Evolutionary conservation across 495 filamentous ascomycete species (phyloP), one percentile per base, ranked within the genome.

Genomic region (Cercophora samala): DNA sequence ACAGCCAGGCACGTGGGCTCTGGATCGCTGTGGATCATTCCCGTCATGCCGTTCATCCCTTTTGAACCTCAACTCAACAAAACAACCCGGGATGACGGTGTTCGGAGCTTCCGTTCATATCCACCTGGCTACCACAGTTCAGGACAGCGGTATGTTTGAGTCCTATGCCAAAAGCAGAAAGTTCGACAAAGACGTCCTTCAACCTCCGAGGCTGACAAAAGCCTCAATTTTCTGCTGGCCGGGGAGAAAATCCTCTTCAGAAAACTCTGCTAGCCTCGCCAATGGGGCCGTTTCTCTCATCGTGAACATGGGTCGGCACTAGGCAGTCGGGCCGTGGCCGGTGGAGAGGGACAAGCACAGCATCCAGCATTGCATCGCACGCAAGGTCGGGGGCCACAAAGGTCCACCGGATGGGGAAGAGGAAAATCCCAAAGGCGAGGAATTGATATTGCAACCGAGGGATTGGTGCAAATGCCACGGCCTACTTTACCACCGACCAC

Each of bases 271-370:
- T 56, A 56, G 53, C 53, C n/a, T 19, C 22, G 22, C 53, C 13
- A 23, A 56, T 13, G 37, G 37, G 37, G 37, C 18, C n/a, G 19
- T 60, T 60, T 60, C 58, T 60, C 29, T 4, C 26, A 25, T 23
- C 17, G n/a, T 60, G 9, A 46, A 46, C 37, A 46, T 46, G 37
- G 37, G 32, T 17, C 19, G 11, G 42, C 58, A 64, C 52, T 22
- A 65, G 64, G 63, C 54, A 69, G 68, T 66, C 68, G 64, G 68
- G 54, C 67, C 67, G 64, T 61, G 55, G 26, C 26, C 54, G 59
- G 60, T 3, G 51, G n/a, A 58, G 46, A 63, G 56, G 59, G 59
- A 60, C 61, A 63, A 23, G 37, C 37, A 46, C 37, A 46, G 37
- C 37, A 46, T 46, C 0, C 13, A 46, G 37, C 37, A 46, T 46